Percentiles rank a stretch among this genome's conserved stretches.
phyloP scores from a whole-genome alignment of 1,139 yeast genomes.

The Candida sanyaensis region DNA sequence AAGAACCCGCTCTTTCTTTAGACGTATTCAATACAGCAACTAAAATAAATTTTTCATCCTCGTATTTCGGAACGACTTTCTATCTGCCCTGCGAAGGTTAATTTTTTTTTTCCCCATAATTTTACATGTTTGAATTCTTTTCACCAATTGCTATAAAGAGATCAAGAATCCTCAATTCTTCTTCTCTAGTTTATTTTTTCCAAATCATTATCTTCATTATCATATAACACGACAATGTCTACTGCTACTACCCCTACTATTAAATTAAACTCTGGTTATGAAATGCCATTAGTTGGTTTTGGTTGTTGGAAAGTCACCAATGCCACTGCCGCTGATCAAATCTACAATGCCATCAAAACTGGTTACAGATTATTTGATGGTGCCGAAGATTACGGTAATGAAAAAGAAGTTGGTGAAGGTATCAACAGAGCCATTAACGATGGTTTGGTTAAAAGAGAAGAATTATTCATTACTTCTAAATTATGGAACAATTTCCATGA shows the following conservation, averaged over 20 bases:
- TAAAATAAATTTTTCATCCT: no score
- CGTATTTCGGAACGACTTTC: not conserved
- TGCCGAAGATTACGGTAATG: slow-evolving; percentile 79
- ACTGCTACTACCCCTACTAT: slow-evolving; percentile 21
- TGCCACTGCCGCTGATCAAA: slow-evolving; percentile 56
- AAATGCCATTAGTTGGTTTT: slow-evolving; percentile 65
- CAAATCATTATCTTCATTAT: not conserved
- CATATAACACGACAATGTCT: not conserved
- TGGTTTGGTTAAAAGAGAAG: slow-evolving; percentile 52
- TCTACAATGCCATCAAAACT: slow-evolving; percentile 64
- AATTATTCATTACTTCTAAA: slow-evolving; percentile 50
- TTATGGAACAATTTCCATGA: slow-evolving; percentile 80
- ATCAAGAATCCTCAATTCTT: not conserved
- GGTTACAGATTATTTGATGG: slow-evolving; percentile 80
- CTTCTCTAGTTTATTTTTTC: not conserved
- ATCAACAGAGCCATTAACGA: slow-evolving; percentile 63
- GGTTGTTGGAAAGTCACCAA: slow-evolving; percentile 71
- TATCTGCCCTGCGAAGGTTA: not conserved
- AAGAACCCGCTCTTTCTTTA: no score
- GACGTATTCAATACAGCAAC: no score
- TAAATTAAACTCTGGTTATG: slow-evolving; percentile 58
- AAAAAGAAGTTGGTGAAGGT: slow-evolving; percentile 72
- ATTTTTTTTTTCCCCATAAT: not conserved
- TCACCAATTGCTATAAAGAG: not conserved
- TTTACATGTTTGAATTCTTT: not conserved